A percentile compares a stretch with the other conserved stretches of the same genome.
These are phyloP conservation scores for Thozetella sp. DNA, from an alignment of 495 filamentous ascomycete species.

Conservation along the genomic window DNA sequence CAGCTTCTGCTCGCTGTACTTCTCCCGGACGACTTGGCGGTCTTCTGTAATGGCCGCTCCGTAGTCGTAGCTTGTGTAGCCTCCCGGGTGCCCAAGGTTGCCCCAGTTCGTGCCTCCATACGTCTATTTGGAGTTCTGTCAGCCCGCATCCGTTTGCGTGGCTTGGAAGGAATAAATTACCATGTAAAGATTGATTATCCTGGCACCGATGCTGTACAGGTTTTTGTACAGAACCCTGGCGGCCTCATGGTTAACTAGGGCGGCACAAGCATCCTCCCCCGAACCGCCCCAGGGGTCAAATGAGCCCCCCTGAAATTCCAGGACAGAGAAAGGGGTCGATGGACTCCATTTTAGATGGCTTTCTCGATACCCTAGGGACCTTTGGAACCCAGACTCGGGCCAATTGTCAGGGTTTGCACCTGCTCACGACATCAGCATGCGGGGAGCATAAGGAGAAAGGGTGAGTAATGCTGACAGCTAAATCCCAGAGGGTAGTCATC, in stretches of 20 bases:
- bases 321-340: slow-evolving; percentile 65
- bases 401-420: slow-evolving; percentile 44
- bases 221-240: slow-evolving; percentile 84
- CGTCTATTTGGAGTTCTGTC: slow-evolving; percentile 34
- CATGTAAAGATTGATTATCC: slow-evolving; percentile 61
- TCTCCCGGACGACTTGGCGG: slow-evolving; percentile 63
- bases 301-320: slow-evolving; percentile 45
- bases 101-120: slow-evolving; percentile 87
- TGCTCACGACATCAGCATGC: background rate
- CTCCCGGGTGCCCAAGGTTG: slow-evolving; percentile 71
- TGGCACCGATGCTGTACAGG: slow-evolving; percentile 59
- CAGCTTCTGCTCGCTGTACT: slow-evolving; percentile 79
- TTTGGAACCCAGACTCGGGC: slow-evolving; percentile 39
- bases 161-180: slow-evolving; percentile 26
- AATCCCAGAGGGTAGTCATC: slow-evolving; percentile 74
- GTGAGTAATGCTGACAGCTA: slow-evolving; percentile 44
- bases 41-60: slow-evolving; percentile 70
- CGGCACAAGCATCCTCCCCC: slow-evolving; percentile 65
- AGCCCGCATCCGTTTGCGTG: slow-evolving; percentile 14
- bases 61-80: slow-evolving; percentile 78
- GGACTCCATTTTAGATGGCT: slow-evolving; percentile 35
- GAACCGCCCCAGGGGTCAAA: slow-evolving; percentile 49
- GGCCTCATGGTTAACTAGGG: slow-evolving; percentile 68
- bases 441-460: background rate
- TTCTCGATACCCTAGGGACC: slow-evolving; percentile 32